phyloP scores from a whole-genome alignment of 805 yeast genomes.

The Candida insectorum region DNA sequence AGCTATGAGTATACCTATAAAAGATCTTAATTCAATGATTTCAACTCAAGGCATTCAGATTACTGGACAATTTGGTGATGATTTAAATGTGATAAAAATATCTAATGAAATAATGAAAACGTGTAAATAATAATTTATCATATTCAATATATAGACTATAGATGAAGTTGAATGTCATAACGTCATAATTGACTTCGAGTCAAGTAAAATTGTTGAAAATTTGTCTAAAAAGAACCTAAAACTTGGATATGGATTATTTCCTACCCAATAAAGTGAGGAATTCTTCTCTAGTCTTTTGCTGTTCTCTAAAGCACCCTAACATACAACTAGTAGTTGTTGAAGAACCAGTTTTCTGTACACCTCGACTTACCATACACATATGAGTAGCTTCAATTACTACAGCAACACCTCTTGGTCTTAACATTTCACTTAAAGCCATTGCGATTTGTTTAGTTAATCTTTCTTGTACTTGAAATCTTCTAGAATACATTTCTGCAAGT shows the following conservation, averaged over 20 bases:
- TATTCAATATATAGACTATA: slow-evolving; percentile 8
- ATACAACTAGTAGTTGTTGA: slow-evolving; percentile 93
- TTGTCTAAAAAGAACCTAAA: slow-evolving; percentile 16
- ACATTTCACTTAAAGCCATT: slow-evolving; percentile 85
- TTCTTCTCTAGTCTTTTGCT: slow-evolving; percentile 95
- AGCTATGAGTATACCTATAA: slow-evolving; percentile 69
- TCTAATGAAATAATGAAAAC: slow-evolving; percentile 10
- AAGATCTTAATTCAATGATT: slow-evolving; percentile 25
- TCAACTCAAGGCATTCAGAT: slow-evolving; percentile 65
- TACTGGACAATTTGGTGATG: slow-evolving; percentile 85
- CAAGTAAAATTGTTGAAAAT: slow-evolving; percentile 16
- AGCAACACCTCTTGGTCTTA: slow-evolving; percentile 95
- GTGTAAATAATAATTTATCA: slow-evolving; percentile 4
- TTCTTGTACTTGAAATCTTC: slow-evolving; percentile 97
- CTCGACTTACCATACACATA: slow-evolving; percentile 99
- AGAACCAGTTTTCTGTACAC: slow-evolving; percentile 93
- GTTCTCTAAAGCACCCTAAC: slow-evolving; percentile 93
- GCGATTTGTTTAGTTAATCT: slow-evolving; percentile 96
- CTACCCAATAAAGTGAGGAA: slow-evolving; percentile 78
- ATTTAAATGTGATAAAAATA: slow-evolving; percentile 51
- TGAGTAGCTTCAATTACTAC: slow-evolving; percentile 97
- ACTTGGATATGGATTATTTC: slow-evolving; percentile 25
- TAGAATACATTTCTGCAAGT: slow-evolving; percentile 93
- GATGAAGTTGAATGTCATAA: slow-evolving; percentile 34
- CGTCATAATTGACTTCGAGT: slow-evolving; percentile 20